Percentiles rank a stretch among this genome's conserved stretches.
Conservation (phyloP, 78 protist genomes). For the Dictyostelium intermedium region DNA sequence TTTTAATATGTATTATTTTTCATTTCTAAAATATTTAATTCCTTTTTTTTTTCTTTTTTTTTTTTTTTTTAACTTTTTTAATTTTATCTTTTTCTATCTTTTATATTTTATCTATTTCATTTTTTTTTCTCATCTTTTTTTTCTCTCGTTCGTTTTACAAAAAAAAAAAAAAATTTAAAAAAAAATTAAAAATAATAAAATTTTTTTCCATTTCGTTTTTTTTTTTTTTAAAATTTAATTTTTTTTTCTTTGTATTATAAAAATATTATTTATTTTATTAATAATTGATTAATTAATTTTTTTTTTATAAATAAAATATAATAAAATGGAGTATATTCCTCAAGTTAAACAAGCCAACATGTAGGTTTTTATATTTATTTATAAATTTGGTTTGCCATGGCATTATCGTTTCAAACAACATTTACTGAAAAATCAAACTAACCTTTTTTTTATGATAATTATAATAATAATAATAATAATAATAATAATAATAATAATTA, state of each 20-base stretch:
- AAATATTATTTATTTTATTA: background rate
- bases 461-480: background rate
- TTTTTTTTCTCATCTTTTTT: background rate
- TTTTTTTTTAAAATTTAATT: background rate
- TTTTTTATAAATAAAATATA: background rate
- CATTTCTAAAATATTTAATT: background rate
- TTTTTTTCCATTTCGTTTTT: background rate
- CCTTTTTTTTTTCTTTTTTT: no score
- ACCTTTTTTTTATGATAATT: background rate
- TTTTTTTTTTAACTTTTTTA: no score
- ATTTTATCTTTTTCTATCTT: no score
- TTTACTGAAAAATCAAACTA: background rate
- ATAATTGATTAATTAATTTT: background rate
- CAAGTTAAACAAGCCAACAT: conserved; percentile 12
- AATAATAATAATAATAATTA: background rate
- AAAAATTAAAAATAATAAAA: background rate
- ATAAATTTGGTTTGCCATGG: no score
- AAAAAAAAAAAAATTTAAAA: no score
- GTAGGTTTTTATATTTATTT: no score
- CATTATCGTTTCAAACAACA: background rate
- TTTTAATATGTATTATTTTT: background rate
- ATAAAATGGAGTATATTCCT: conserved; percentile 15
- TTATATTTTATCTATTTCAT: background rate
- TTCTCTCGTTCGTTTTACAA: background rate
- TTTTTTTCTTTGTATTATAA: background rate